Conservation (phyloP, 495 filamentous ascomycete species). For the Bacidia rubella region DNA sequence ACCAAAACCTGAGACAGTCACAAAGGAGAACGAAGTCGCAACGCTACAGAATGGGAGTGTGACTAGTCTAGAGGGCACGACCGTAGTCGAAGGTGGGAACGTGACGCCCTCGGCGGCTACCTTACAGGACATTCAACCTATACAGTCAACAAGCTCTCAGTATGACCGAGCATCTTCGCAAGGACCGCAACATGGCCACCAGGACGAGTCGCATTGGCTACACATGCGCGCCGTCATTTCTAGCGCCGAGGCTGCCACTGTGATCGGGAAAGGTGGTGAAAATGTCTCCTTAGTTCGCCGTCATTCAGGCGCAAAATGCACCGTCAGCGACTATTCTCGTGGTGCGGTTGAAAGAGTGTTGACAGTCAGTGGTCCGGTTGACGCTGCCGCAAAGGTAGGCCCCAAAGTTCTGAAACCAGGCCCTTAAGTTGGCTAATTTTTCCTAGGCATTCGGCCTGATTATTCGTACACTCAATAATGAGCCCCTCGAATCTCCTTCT, state of each 20-base stretch:
- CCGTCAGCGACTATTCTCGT: conserved; percentile 92
- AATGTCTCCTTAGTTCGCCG: conserved; percentile 91
- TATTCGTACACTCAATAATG: conserved; percentile 94
- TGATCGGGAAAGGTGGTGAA: conserved; percentile 97
- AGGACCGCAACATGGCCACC: conserved; percentile 33
- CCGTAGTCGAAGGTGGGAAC: conserved; percentile 60
- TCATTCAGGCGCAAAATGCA: conserved; percentile 90
- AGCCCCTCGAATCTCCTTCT: conserved; percentile 73
- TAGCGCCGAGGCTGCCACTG: conserved; percentile 89
- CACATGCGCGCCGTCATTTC: conserved; percentile 93
- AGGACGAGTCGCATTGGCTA: conserved; percentile 92
- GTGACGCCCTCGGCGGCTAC: conserved; percentile 24
- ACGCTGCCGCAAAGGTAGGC: conserved; percentile 90
- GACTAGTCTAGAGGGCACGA: conserved; percentile 47
- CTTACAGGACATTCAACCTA: conserved; percentile 42
- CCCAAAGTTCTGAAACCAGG: no score
- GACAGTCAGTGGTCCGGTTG: conserved; percentile 88
- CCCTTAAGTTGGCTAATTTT: background rate
- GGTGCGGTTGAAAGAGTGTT: conserved; percentile 94
- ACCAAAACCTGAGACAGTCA: conserved; percentile 24
- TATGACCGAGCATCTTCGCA: conserved; percentile 41
- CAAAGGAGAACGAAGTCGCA: conserved; percentile 38
- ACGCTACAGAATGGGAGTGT: conserved; percentile 31
- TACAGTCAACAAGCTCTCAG: conserved; percentile 48
- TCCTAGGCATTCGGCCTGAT: conserved; percentile 88